A percentile compares a stretch with the other conserved stretches of the same genome.
phyloP scores from a whole-genome alignment of 768 basidiomycete genomes.

The Leccinum sublutescens region DNA sequence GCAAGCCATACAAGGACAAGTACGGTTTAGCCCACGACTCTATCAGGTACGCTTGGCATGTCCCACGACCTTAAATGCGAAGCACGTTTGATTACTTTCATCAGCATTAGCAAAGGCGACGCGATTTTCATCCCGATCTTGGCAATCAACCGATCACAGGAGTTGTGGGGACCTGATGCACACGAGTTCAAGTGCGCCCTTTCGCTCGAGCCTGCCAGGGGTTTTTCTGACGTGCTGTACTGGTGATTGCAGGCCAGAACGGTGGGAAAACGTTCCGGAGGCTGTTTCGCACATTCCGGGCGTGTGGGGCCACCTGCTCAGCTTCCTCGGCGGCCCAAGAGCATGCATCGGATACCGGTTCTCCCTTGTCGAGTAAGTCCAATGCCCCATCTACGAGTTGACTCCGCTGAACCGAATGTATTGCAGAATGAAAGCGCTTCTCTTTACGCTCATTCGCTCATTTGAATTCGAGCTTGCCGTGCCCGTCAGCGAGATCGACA shows the following conservation, averaged over 20 bases:
- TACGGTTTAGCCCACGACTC: slow-evolving; percentile 39
- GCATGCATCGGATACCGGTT: slow-evolving; percentile 71
- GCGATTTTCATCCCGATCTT: slow-evolving; percentile 49
- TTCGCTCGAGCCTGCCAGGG: neutral
- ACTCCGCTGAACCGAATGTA: neutral
- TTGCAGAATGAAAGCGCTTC: neutral
- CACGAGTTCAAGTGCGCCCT: slow-evolving; percentile 49
- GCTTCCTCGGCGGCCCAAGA: slow-evolving; percentile 63
- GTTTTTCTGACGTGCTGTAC: neutral
- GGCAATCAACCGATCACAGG: slow-evolving; percentile 48
- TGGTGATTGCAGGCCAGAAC: slow-evolving; percentile 25
- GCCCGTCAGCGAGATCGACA: slow-evolving; percentile 40
- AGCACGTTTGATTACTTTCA: neutral
- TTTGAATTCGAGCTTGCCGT: slow-evolving; percentile 56
- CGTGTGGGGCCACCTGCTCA: slow-evolving; percentile 56
- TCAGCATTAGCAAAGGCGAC: slow-evolving; percentile 46
- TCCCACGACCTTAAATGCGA: neutral
- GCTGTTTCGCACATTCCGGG: slow-evolving; percentile 49
- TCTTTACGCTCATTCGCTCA: slow-evolving; percentile 39
- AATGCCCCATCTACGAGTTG: neutral
- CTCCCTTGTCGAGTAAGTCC: slow-evolving; percentile 52
- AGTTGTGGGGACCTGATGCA: slow-evolving; percentile 64
- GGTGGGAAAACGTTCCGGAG: slow-evolving; percentile 54
- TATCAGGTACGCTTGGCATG: slow-evolving; percentile 33
- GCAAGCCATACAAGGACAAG: slow-evolving; percentile 43